These are phyloP conservation scores for Pichia rugopelliculosa DNA, from an alignment of 805 yeast genomes.

Conservation along the genomic window DNA sequence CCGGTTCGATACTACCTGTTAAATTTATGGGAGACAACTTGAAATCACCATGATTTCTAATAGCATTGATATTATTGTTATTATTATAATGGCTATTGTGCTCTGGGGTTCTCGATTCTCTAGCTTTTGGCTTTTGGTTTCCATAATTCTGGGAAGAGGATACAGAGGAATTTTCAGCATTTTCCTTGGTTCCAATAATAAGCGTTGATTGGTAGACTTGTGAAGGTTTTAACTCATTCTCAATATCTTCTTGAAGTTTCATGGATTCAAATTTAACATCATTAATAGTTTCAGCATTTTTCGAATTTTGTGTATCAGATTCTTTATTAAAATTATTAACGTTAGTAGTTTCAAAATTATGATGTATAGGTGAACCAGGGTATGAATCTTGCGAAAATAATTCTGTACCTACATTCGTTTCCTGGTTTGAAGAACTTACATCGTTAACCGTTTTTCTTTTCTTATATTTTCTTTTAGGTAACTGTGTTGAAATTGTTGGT, in stretches of 20 bases:
- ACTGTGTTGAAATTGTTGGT: background rate
- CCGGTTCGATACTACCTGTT: background rate
- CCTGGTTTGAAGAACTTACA: background rate
- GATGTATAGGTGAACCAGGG: slow-evolving; percentile 2
- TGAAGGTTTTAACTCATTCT: background rate
- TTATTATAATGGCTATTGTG: background rate
- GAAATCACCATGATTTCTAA: background rate
- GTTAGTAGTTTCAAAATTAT: background rate
- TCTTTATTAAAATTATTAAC: background rate
- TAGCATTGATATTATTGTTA: background rate
- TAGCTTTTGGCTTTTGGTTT: background rate
- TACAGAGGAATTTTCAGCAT: background rate
- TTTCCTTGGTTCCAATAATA: background rate
- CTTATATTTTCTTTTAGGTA: background rate
- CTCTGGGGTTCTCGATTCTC: background rate
- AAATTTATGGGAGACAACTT: background rate
- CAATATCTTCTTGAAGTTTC: background rate
- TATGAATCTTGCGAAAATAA: slow-evolving; percentile 7
- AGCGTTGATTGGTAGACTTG: background rate
- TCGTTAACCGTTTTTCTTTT: background rate
- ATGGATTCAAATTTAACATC: background rate
- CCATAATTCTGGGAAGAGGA: background rate
- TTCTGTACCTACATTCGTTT: background rate
- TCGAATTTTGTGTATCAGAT: background rate
- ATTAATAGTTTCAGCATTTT: too few relatives aligned